These are phyloP conservation scores for Gaertneriomyces semiglobifer DNA, from an alignment of 192 early-diverging fungal genomes.

Conservation along the genomic window DNA sequence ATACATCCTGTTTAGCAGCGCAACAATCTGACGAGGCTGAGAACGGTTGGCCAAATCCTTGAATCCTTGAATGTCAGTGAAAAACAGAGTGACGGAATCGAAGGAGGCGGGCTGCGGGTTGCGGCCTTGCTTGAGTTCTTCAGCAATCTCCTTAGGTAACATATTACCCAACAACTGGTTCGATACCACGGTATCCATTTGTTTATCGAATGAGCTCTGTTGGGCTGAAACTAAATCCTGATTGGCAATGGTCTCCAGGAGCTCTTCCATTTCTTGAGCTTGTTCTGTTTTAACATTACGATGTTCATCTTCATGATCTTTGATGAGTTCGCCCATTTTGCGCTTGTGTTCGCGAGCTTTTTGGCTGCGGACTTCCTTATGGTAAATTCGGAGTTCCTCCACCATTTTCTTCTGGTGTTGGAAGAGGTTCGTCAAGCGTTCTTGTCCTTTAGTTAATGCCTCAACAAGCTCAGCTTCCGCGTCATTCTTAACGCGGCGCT, in stretches of 20 bases:
- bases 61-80: slow-evolving; percentile 42
- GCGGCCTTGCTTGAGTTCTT: slow-evolving; percentile 31
- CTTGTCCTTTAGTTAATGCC: slow-evolving; percentile 24
- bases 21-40: slow-evolving; percentile 36
- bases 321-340: slow-evolving; percentile 19
- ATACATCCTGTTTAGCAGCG: slow-evolving; percentile 40
- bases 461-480: slow-evolving; percentile 19
- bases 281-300: slow-evolving; percentile 32
- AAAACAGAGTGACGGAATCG: slow-evolving; percentile 37
- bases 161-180: slow-evolving; percentile 37
- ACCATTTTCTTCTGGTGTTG: slow-evolving; percentile 11
- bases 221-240: slow-evolving; percentile 24
- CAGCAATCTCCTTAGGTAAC: slow-evolving; percentile 31
- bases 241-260: slow-evolving; percentile 22
- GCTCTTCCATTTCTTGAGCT: slow-evolving; percentile 34
- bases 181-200: slow-evolving; percentile 31
- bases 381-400: slow-evolving; percentile 26
- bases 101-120: slow-evolving; percentile 29
- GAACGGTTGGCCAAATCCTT: slow-evolving; percentile 30
- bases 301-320: slow-evolving; percentile 29
- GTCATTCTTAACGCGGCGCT: slow-evolving; percentile 15
- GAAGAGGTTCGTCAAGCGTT: slow-evolving; percentile 11
- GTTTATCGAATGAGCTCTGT: slow-evolving; percentile 24
- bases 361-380: slow-evolving; percentile 21
- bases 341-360: slow-evolving; percentile 35